Percentiles rank a stretch among this genome's conserved stretches.
Evolutionary conservation across 352 stramenopile species (phyloP).

Genomic region (Pythium pyrilobum): DNA sequence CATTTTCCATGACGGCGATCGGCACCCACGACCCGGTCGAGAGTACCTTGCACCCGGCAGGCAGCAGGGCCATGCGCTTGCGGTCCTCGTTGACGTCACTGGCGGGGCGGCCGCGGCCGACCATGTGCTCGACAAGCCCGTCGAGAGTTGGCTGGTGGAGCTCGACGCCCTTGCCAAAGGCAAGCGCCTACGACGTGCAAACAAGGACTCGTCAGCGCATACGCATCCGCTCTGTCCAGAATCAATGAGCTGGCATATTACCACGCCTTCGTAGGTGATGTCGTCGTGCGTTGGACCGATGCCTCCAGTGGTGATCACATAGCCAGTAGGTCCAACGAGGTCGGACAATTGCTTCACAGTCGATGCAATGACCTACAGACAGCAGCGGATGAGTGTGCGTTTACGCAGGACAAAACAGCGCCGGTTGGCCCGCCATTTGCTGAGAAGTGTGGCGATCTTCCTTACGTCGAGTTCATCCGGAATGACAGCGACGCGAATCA

Average conservation of each 20-base stretch:
- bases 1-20: constrained; percentile 72
- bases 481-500: constrained; percentile 71
- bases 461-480: constrained; percentile 64
- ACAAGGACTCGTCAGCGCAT: not conserved
- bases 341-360: constrained; percentile 69
- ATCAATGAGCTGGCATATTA: constrained; percentile 4
- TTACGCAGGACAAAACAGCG: not conserved
- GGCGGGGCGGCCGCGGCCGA: constrained; percentile 24
- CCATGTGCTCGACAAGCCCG: constrained; percentile 39
- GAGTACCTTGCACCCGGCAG: constrained; percentile 48
- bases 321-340: constrained; percentile 64
- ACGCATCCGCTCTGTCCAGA: not conserved
- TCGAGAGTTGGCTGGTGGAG: constrained; percentile 62
- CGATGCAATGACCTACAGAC: constrained; percentile 47
- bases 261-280: constrained; percentile 84
- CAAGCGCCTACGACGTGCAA: constrained; percentile 53
- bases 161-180: constrained; percentile 63
- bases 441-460: not conserved
- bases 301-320: constrained; percentile 82
- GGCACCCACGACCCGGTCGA: constrained; percentile 62
- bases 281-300: constrained; percentile 85
- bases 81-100: constrained; percentile 60
- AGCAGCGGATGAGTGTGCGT: not conserved
- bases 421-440: too few species aligned
- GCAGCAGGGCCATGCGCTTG: constrained; percentile 71